Conservation (phyloP, 768 basidiomycete genomes). For the Lentinula detonsa region DNA sequence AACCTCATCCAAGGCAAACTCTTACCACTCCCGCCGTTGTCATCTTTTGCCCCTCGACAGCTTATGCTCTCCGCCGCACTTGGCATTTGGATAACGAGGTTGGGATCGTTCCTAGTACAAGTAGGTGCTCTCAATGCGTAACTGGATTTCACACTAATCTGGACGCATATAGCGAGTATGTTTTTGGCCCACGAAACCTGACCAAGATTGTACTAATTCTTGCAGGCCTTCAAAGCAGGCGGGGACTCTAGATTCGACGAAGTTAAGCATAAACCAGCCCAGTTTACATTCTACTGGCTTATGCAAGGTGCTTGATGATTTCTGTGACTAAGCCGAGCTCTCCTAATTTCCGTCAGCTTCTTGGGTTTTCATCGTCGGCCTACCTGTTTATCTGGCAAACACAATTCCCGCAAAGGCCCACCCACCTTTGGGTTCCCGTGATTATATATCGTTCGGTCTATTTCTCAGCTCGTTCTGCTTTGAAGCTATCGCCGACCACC, state of each 20-base stretch:
- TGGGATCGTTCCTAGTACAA: constrained; percentile 54
- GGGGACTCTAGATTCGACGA: constrained; percentile 48
- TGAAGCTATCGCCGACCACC: constrained; percentile 57
- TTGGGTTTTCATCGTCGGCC: constrained; percentile 63
- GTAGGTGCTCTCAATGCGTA: constrained; percentile 24
- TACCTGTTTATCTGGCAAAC: constrained; percentile 66
- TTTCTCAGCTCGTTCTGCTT: constrained; percentile 52
- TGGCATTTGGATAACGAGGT: constrained; percentile 53
- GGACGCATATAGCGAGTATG: neutral
- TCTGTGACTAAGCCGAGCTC: neutral
- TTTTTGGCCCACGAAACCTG: neutral
- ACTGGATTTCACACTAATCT: neutral
- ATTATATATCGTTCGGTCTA: constrained; percentile 49
- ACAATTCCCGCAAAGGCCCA: constrained; percentile 42
- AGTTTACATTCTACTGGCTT: constrained; percentile 58
- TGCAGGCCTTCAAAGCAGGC: constrained; percentile 32
- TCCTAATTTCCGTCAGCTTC: constrained; percentile 30
- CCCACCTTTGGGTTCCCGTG: constrained; percentile 44
- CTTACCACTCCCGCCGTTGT: constrained; percentile 32
- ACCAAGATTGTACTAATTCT: neutral
- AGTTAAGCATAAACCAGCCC: constrained; percentile 36
- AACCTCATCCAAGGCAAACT: constrained; percentile 36
- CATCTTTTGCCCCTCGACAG: constrained; percentile 54
- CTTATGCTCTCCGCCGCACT: constrained; percentile 51
- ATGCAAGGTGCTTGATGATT: constrained; percentile 36